These are phyloP conservation scores for Rhizophagus clarus DNA, from an alignment of 192 early-diverging fungal genomes.

Conservation along the genomic window DNA sequence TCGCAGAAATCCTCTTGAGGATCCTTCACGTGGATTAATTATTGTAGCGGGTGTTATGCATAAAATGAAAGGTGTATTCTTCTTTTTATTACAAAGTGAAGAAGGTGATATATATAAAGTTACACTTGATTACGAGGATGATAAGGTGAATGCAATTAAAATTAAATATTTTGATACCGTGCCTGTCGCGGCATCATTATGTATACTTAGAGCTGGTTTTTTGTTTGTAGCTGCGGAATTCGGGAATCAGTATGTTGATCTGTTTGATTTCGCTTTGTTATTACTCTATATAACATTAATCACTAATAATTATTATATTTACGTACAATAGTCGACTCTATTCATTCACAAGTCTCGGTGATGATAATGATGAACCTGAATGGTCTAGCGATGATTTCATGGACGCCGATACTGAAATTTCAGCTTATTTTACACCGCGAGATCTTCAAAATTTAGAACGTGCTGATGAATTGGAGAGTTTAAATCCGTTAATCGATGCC, in stretches of 20 bases:
- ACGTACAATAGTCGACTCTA: slow-evolving; percentile 67
- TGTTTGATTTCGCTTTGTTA: background rate
- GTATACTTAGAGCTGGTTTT: slow-evolving; percentile 91
- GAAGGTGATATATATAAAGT: slow-evolving; percentile 94
- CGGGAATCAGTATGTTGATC: slow-evolving; percentile 82
- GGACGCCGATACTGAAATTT: slow-evolving; percentile 52
- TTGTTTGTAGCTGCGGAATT: slow-evolving; percentile 91
- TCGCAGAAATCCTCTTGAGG: slow-evolving; percentile 69
- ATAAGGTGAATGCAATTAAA: slow-evolving; percentile 66
- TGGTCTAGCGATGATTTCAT: slow-evolving; percentile 72
- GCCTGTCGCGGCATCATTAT: slow-evolving; percentile 74
- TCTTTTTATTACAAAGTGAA: slow-evolving; percentile 89
- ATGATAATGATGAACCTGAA: slow-evolving; percentile 84
- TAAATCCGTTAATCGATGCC: slow-evolving; percentile 80
- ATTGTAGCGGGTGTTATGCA: slow-evolving; percentile 87
- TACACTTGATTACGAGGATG: slow-evolving; percentile 75
- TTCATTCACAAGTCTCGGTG: slow-evolving; percentile 93
- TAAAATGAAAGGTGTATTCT: slow-evolving; percentile 89
- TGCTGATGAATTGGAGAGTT: slow-evolving; percentile 90
- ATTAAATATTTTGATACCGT: slow-evolving; percentile 97
- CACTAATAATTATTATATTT: no score
- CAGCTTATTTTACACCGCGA: slow-evolving; percentile 72
- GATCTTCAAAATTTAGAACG: slow-evolving; percentile 80
- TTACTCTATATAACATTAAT: background rate
- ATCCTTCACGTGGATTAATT: slow-evolving; percentile 66